phyloP scores from a whole-genome alignment of 192 early-diverging fungal genomes.

The Helicostylum pulchrum region DNA sequence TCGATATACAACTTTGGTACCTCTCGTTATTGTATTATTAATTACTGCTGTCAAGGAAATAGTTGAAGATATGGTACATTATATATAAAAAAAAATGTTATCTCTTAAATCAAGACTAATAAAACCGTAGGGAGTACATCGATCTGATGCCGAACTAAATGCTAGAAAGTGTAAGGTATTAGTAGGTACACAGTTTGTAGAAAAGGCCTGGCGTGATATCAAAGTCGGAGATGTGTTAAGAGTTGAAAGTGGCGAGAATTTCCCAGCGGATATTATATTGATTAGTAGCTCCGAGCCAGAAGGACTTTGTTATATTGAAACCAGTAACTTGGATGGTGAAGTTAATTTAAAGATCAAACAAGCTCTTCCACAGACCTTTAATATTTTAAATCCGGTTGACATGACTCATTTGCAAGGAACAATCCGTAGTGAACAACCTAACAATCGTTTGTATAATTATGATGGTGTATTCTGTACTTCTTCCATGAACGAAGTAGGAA shows the following conservation, averaged over 20 bases:
- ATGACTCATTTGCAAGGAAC: constrained; percentile 61
- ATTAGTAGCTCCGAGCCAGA: constrained; percentile 93
- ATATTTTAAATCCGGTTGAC: constrained; percentile 66
- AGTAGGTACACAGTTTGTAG: constrained; percentile 62
- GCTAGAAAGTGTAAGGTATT: constrained; percentile 61
- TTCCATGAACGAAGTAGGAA: constrained; percentile 39
- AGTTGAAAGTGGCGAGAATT: constrained; percentile 81
- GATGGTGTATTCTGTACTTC: constrained; percentile 70
- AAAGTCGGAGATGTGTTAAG: constrained; percentile 92
- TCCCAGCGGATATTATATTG: constrained; percentile 91
- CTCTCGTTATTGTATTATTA: constrained; percentile 79
- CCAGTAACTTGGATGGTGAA: constrained; percentile 97
- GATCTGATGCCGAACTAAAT: constrained; percentile 73
- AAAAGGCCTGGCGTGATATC: constrained; percentile 75
- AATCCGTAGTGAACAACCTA: constrained; percentile 91
- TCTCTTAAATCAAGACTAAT: not conserved
- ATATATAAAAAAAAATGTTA: not conserved
- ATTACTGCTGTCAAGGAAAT: constrained; percentile 94
- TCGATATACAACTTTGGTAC: constrained; percentile 79
- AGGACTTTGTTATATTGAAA: constrained; percentile 96
- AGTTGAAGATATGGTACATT: constrained; percentile 76
- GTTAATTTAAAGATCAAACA: constrained; percentile 98
- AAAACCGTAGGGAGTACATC: constrained; percentile 43
- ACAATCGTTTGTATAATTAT: constrained; percentile 95
- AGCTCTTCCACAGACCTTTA: constrained; percentile 80